A percentile compares a stretch with the other conserved stretches of the same genome.
Evolutionary conservation across 768 basidiomycete genomes (phyloP).

Genomic region (Pleurotus salmoneostramineus): DNA sequence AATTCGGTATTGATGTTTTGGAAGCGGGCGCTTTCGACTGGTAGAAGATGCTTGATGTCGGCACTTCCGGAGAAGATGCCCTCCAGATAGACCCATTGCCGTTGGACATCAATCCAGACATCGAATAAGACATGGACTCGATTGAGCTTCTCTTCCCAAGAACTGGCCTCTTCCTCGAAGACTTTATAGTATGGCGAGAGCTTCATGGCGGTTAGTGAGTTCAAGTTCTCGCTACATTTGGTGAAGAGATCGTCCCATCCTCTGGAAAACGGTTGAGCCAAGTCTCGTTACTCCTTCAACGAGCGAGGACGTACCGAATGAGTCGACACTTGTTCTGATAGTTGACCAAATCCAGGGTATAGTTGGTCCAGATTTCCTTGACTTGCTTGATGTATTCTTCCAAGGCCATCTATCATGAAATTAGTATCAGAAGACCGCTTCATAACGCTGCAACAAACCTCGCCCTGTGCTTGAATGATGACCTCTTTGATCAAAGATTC

Average conservation of each 20-base stretch:
- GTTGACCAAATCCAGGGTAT: constrained; percentile 93
- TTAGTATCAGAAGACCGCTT: constrained; percentile 12
- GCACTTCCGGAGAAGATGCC: constrained; percentile 99
- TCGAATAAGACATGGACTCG: constrained; percentile 96
- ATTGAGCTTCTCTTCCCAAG: constrained; percentile 97
- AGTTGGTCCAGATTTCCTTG: constrained; percentile 95
- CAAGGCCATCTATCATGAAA: constrained; percentile 73
- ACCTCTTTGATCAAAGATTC: constrained; percentile 90
- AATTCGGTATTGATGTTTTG: constrained; percentile 99
- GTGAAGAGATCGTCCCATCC: constrained; percentile 97
- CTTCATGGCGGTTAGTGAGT: constrained; percentile 96
- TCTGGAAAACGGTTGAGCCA: constrained; percentile 32
- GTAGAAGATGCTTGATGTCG: constrained; percentile 98
- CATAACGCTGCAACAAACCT: constrained; percentile 44
- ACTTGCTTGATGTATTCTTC: constrained; percentile 97
- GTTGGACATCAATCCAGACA: constrained; percentile 99
- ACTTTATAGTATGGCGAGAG: constrained; percentile 98
- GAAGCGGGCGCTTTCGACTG: constrained; percentile 96
- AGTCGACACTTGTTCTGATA: constrained; percentile 99
- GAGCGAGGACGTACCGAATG: constrained; percentile 54
- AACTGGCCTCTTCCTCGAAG: constrained; percentile 88
- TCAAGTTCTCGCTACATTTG: constrained; percentile 96
- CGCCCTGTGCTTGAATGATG: constrained; percentile 95
- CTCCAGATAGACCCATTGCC: constrained; percentile 99
- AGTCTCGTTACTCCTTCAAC: background rate